phyloP scores from a whole-genome alignment of 2,329 filamentous ascomycete species.

The Diaporthe destruens region DNA sequence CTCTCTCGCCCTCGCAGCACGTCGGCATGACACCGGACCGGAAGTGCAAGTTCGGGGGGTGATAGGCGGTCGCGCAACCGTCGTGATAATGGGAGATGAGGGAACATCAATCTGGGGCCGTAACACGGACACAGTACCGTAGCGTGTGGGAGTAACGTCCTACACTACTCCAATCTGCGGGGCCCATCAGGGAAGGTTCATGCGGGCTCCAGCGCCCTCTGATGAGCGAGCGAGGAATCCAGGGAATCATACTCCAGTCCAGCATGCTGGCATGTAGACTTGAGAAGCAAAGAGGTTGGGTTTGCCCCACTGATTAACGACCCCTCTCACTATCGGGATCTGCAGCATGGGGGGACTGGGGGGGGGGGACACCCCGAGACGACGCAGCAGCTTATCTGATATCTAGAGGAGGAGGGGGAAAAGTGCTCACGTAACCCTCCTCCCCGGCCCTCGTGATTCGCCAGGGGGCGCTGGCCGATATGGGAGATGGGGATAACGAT shows the following conservation, averaged over 20 bases:
- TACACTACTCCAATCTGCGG: constrained; percentile 5
- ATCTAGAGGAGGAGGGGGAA: background rate
- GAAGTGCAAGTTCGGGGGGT: constrained; percentile 37
- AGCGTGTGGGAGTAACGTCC: background rate
- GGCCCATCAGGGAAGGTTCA: constrained; percentile 32
- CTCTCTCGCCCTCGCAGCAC: background rate
- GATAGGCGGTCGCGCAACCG: constrained; percentile 36
- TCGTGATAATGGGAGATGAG: constrained; percentile 30
- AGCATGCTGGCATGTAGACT: too few relatives aligned
- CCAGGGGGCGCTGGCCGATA: background rate
- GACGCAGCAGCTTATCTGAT: constrained; percentile 37
- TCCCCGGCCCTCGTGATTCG: constrained; percentile 33
- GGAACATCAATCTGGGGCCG: background rate
- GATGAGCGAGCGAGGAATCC: background rate
- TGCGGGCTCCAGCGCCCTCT: constrained; percentile 5
- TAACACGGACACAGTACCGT: constrained; percentile 1
- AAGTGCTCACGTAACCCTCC: constrained; percentile 40
- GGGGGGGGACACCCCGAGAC: background rate
- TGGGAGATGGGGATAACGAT: constrained; percentile 12
- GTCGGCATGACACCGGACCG: constrained; percentile 38
- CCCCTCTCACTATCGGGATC: constrained; percentile 38
- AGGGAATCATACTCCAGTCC: too few relatives aligned
- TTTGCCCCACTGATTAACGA: constrained; percentile 13
- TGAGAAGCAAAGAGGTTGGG: too few relatives aligned
- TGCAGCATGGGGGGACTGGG: constrained; percentile 27